These are phyloP conservation scores for Rosa persica DNA, from an alignment of 306 rosid genomes.

Conservation along the genomic window DNA sequence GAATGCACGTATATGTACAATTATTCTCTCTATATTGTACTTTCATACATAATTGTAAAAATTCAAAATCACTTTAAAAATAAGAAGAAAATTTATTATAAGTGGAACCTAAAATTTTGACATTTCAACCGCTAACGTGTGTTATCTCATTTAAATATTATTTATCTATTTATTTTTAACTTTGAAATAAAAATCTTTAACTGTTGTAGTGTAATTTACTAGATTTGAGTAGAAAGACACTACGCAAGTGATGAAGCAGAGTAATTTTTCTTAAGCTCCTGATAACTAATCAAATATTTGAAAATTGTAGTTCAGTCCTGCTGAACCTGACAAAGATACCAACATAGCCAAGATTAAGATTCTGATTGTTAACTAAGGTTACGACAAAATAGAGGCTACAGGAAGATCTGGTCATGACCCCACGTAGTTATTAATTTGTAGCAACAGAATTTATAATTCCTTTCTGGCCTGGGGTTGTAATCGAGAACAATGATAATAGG, in stretches of 20 bases:
- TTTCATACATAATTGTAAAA: no score
- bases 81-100: no score
- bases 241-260: background rate
- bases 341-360: constrained; percentile 59
- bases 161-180: no score
- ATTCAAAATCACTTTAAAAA: no score
- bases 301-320: constrained; percentile 37
- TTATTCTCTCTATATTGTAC: no score
- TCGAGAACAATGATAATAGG: background rate
- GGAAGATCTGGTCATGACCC: constrained; percentile 34
- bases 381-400: constrained; percentile 44
- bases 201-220: no score
- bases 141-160: no score
- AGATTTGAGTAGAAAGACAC: background rate
- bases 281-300: constrained; percentile 36
- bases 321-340: constrained; percentile 56
- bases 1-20: no score
- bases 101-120: no score
- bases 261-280: constrained; percentile 10
- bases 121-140: no score
- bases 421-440: background rate
- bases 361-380: constrained; percentile 51
- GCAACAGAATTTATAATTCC: constrained; percentile 5
- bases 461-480: background rate
- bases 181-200: no score